These are phyloP conservation scores for Zygosaccharomyces pseudobailii DNA, from an alignment of 1,139 yeast species.

Conservation along the genomic window DNA sequence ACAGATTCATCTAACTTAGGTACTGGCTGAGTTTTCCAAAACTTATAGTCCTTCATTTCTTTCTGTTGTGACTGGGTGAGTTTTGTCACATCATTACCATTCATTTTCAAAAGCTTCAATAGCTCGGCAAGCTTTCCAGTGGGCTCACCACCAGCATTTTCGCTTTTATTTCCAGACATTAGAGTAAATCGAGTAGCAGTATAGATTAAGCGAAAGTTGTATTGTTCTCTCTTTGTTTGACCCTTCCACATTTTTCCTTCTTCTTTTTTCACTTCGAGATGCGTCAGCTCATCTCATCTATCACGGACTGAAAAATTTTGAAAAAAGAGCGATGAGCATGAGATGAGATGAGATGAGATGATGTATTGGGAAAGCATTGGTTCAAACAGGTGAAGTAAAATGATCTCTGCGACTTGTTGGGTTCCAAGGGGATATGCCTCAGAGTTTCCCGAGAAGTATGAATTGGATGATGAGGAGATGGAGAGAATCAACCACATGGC, in stretches of 20 bases:
- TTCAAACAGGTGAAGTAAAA: conserved; percentile 27
- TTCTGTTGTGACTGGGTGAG: conserved; percentile 55
- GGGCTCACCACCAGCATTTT: conserved; percentile 7
- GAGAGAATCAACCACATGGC: conserved; percentile 86
- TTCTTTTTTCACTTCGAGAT: not conserved
- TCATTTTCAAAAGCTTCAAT: conserved; percentile 37
- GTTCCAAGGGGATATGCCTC: conserved; percentile 95
- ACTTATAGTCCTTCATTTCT: conserved; percentile 85
- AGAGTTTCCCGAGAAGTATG: conserved; percentile 87
- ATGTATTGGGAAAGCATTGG: not conserved
- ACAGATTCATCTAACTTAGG: conserved; percentile 65
- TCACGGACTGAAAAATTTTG: conserved; percentile 17
- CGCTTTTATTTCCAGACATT: not conserved
- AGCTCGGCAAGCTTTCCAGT: conserved; percentile 38
- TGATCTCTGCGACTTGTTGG: conserved; percentile 94
- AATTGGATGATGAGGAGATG: conserved; percentile 87
- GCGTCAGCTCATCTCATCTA: not conserved
- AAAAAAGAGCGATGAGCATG: conserved; percentile 5
- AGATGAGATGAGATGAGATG: conserved; percentile 14
- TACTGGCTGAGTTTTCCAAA: conserved; percentile 98
- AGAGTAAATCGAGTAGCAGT: not conserved
- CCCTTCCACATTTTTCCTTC: not conserved
- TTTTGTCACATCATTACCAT: conserved; percentile 42
- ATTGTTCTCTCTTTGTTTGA: too few relatives aligned
- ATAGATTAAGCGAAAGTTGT: not conserved